phyloP scores from a whole-genome alignment of 1,139 yeast genomes.

The Magnusiomyces sp. region DNA sequence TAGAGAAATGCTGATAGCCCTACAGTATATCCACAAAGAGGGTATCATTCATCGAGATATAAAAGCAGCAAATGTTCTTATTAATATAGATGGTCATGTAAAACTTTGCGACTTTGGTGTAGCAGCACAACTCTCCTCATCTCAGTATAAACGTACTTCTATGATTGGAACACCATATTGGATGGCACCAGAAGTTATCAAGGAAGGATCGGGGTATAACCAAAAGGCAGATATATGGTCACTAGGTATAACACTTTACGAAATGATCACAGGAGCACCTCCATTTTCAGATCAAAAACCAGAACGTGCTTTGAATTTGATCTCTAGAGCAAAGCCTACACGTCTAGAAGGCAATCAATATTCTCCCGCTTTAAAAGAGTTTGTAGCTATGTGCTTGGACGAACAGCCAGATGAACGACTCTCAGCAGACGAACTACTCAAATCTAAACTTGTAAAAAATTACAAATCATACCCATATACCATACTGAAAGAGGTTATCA shows the following conservation, averaged over 20 bases:
- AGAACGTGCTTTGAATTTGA: constrained; percentile 86
- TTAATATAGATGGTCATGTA: constrained; percentile 69
- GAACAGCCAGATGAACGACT: constrained; percentile 89
- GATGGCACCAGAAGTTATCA: constrained; percentile 99
- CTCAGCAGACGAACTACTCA: constrained; percentile 73
- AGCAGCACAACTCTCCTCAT: constrained; percentile 84
- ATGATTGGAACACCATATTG: constrained; percentile 99
- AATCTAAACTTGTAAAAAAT: constrained; percentile 59
- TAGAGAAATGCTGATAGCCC: constrained; percentile 71
- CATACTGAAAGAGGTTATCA: constrained; percentile 65
- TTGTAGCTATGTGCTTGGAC: constrained; percentile 84
- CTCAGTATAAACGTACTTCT: constrained; percentile 73
- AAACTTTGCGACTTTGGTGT: constrained; percentile 97
- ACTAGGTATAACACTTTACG: constrained; percentile 86
- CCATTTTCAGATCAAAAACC: constrained; percentile 97
- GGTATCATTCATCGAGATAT: constrained; percentile 88
- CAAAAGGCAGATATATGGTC: constrained; percentile 91
- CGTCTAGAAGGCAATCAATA: constrained; percentile 86
- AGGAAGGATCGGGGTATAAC: constrained; percentile 83
- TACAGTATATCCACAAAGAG: constrained; percentile 72
- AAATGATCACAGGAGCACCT: constrained; percentile 94
- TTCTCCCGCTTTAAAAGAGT: constrained; percentile 68
- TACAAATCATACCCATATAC: constrained; percentile 54
- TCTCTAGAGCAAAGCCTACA: constrained; percentile 90
- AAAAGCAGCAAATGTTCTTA: constrained; percentile 82